These are phyloP conservation scores for Synchytrium microbalum DNA, from an alignment of 371 early-diverging fungal species.

Conservation along the genomic window DNA sequence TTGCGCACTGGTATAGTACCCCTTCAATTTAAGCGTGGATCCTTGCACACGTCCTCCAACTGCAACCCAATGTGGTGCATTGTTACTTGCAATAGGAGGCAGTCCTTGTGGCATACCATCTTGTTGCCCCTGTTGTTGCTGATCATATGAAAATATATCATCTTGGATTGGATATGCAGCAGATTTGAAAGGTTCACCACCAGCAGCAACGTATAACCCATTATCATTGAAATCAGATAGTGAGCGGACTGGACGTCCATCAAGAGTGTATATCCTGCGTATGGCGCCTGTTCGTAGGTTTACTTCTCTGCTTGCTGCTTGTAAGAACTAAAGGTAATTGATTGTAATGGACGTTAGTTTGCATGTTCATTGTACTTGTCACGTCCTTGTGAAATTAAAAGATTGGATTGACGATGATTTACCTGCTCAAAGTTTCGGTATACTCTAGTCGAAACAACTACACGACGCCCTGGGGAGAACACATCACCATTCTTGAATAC, in stretches of 20 bases:
- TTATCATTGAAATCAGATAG: slow-evolving; percentile 30
- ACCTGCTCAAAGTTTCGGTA: slow-evolving; percentile 40
- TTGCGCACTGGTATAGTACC: neutral
- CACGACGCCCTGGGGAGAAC: slow-evolving; percentile 24
- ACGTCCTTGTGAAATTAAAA: slow-evolving; percentile 3
- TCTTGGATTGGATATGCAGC: slow-evolving; percentile 19
- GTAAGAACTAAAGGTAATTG: slow-evolving; percentile 26
- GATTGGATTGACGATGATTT: neutral
- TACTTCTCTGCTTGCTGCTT: slow-evolving; percentile 23
- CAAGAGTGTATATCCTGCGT: slow-evolving; percentile 28
- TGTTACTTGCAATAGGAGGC: slow-evolving; percentile 3
- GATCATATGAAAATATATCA: neutral
- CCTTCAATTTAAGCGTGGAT: too few relatives aligned
- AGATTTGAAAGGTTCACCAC: slow-evolving; percentile 28
- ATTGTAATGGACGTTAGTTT: neutral
- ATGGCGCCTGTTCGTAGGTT: slow-evolving; percentile 33
- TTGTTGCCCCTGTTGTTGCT: neutral
- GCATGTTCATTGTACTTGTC: neutral
- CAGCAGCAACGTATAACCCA: slow-evolving; percentile 29
- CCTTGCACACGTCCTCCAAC: neutral
- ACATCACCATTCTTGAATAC: slow-evolving; percentile 38
- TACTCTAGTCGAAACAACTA: slow-evolving; percentile 27
- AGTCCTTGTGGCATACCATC: slow-evolving; percentile 7
- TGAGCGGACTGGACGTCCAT: slow-evolving; percentile 22
- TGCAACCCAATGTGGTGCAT: neutral